Percentiles rank a stretch among this genome's conserved stretches.
Conservation (phyloP, 139 green algal genomes). For the Closterium sp. region DNA sequence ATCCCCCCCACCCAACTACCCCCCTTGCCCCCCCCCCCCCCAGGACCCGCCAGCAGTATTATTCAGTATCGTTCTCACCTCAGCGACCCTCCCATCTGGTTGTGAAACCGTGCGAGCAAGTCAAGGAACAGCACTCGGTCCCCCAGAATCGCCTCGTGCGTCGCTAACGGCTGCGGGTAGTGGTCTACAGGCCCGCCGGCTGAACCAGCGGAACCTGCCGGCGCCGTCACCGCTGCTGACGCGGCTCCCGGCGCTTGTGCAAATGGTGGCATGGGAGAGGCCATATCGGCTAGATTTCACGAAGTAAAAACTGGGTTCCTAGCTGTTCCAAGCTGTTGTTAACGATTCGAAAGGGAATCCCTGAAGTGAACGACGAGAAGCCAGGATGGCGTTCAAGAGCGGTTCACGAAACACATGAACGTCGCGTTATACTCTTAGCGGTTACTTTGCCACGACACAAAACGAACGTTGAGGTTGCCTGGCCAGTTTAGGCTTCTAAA, state of each 20-base stretch:
- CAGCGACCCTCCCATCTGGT: background rate
- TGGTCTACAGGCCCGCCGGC: background rate
- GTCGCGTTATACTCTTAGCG: too few relatives aligned
- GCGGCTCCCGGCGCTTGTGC: background rate
- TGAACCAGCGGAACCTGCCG: background rate
- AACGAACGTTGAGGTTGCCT: too few relatives aligned
- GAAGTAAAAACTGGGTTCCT: background rate
- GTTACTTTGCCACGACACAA: too few relatives aligned
- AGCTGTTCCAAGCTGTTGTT: background rate
- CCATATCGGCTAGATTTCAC: background rate
- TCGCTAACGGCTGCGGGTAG: constrained; percentile 20
- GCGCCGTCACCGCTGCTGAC: background rate
- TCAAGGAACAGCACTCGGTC: constrained; percentile 10
- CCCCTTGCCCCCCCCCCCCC: too few relatives aligned
- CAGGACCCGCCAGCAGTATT: too few relatives aligned
- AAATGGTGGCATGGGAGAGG: background rate
- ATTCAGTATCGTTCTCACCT: constrained; percentile 1
- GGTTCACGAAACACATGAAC: too few relatives aligned
- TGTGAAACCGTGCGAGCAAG: background rate
- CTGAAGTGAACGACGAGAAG: background rate
- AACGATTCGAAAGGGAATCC: background rate
- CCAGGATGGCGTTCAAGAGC: background rate
- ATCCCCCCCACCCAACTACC: too few relatives aligned
- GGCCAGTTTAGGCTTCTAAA: too few relatives aligned
- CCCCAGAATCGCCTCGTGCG: constrained; percentile 16